Evolutionary conservation across 208 protist genomes (phyloP), one percentile per base, ranked within the genome.

Genomic region (Crithidia thermophila): DNA sequence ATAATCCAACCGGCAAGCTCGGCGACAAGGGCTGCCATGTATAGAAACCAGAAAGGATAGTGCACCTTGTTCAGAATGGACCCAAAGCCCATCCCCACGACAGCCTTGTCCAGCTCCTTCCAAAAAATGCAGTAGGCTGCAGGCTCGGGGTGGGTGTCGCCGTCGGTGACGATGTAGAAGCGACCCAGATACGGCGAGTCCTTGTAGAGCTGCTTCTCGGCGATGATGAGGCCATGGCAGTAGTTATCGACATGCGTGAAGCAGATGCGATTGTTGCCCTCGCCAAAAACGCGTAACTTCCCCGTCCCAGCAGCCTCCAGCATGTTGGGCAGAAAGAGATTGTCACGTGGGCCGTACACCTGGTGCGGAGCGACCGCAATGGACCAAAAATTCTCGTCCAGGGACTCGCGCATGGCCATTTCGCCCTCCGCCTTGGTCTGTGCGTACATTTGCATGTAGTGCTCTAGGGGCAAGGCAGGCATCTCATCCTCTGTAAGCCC

Each of bases 221-320:
- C 91, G 65, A 98, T 93, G 66, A 98, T 97, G 25, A 98, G 84
- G 16, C 87, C 95, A 60, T 98, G 95, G 55, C 88, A 90, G 81
- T 98, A 98, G 81, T 98, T 98, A 77, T 98, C 95, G 1, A 98
- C 94, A 70, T 98, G 94, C 0, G 93, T 98, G 63, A 98, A 98
- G 79, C 93, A 98, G 56, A 98, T 96, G 47, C 88, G 82, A 78
- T 98, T 98, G 56, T 89, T 72, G 7, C 97, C 96, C 36, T 87
- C 80, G 10, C 90, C 88, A 75, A 98, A 98, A 69, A 98, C 82
- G 33, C 95, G 90, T 31, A 98, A 77, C 72, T 97, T 95, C 7
- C 93, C 93, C 8, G 86, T 98, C 30, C 91, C 87, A n/a, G 94
- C 92, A 13, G 94, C 93, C 62, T 98, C 90, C 18, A 98, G 81